Evolutionary conservation across 1,284 basidiomycete species (phyloP), one percentile per base, ranked within the genome.

Genomic region (Mycosarcoma mackinlayi): DNA sequence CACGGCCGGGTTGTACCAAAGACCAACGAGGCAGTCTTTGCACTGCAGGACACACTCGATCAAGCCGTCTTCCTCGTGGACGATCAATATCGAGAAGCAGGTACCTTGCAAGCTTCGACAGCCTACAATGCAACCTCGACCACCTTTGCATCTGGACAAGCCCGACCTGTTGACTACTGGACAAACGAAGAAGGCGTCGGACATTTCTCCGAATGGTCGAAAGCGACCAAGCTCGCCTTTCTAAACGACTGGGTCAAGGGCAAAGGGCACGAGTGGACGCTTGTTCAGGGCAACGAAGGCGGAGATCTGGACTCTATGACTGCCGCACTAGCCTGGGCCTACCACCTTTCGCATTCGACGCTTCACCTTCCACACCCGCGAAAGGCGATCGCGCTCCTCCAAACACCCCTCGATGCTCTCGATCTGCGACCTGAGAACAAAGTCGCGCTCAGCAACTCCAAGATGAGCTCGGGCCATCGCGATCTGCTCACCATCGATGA

Each of bases 281-380:
- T 84, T 3, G 83, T 83, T 3, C 80, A 83, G 80, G 83, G 83
- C 16, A 84, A 84, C 59, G 83, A 84, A 53, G 83, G 78, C 18
- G 81, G 78, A 6, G 83, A 84, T 51, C 64, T 80, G 18, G 83
- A 84, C 57, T 75, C 69, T 8, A 79, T 82, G 78, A 65, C 78
- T 3, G 57, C 75, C 1, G 78, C 79, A 1, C 54, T 81, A 9
- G 66, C 69, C 14, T 79, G 75, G 65, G 70, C 79, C 7, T 80
- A 79, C 47, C 77, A 80, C 41, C 58, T 81, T 21, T 62, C 74
- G 18, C 78, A 80, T 42, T 64, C 63, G 3, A 66, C 68, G 4
- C 50, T 65, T 6, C 66, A 67, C 34, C 51, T 66, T 8, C 66
- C 58, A 1, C 34, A 47, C 11, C 63, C 63, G 5, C 47, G 52